A percentile compares a stretch with the other conserved stretches of the same genome.
Evolutionary conservation across 495 filamentous ascomycete species (phyloP).

Genomic region (Lichenothelia convexa): DNA sequence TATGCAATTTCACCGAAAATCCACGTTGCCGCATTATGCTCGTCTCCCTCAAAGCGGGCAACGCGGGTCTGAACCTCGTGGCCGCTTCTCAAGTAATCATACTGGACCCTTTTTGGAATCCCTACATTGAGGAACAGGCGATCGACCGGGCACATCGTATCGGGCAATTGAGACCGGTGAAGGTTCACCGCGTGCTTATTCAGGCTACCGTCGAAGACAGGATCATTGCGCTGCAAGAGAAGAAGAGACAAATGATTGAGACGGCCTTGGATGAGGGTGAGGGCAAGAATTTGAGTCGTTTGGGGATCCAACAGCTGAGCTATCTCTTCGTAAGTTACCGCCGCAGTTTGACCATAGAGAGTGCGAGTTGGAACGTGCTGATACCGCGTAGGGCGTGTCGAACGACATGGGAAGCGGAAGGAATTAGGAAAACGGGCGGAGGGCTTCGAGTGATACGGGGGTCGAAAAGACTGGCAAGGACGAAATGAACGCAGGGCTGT

Average conservation of each 20-base stretch:
- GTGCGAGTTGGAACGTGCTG: no score
- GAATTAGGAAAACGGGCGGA: no score
- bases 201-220: constrained; percentile 75
- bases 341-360: no score
- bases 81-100: constrained; percentile 81
- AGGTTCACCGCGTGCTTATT: constrained; percentile 66
- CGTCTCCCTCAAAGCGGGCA: constrained; percentile 78
- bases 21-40: constrained; percentile 56
- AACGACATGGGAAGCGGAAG: no score
- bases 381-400: no score
- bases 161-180: constrained; percentile 57
- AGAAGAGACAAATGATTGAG: constrained; percentile 62
- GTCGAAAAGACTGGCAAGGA: no score
- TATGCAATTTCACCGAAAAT: constrained; percentile 53
- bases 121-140: constrained; percentile 85
- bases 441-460: no score
- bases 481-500: no score
- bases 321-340: constrained; percentile 47
- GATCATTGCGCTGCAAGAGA: constrained; percentile 68
- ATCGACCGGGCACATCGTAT: constrained; percentile 88
- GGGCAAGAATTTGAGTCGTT: constrained; percentile 38
- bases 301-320: constrained; percentile 45
- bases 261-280: constrained; percentile 69
- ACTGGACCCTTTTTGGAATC: constrained; percentile 94
- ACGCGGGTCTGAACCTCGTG: constrained; percentile 76